Evolutionary conservation across 768 basidiomycete genomes (phyloP), one percentile per base, ranked within the genome.

Genomic region (Boletus barrowsii): DNA sequence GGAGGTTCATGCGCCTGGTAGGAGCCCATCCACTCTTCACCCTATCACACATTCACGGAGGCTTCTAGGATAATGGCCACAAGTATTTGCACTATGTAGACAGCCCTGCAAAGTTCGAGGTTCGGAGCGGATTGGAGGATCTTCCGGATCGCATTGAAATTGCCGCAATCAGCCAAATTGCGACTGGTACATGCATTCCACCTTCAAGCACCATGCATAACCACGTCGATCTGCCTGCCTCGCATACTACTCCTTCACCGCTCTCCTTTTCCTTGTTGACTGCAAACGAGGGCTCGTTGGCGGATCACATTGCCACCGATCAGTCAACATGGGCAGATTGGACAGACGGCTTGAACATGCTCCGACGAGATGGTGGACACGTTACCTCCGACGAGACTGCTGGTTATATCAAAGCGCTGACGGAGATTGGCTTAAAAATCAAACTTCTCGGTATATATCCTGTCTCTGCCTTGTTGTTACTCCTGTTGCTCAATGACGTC

Each of bases 311-410:
- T 61, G 88, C 90, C 4, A 83, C 86, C 29, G 84, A 93, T 68
- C 79, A 82, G 49, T 83, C 85, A 17, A 76, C 87, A 17, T 94
- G 90, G 87, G 88, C 90, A 15, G 93, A 96, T 72, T 96, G 93
- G 93, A 91, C 91, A 3, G 93, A 96, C 68, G 93, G 93, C 5
- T 66, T 96, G 69, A 91, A 91, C 62, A 89, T 95, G 84, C 78
- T 95, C 40, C 77, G 90, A 39, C 75, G 84, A 48, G 90, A 89
- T 59, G 84, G 90, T 17, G 88, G 89, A 9, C 90, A 91, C 66
- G 89, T 93, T 53, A 76, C 87, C 13, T 92, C 92, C 5, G 81
- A 85, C 59, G 90, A 93, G 71, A 94, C 93, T 0, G 88, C 87
- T 37, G 87, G 85, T 22, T 92, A 93, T 64, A 88, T 96, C 11